A percentile compares a stretch with the other conserved stretches of the same genome.
These are phyloP conservation scores for Psophocarpus tetragonolobus DNA, from an alignment of 306 rosid species.

Conservation along the genomic window DNA sequence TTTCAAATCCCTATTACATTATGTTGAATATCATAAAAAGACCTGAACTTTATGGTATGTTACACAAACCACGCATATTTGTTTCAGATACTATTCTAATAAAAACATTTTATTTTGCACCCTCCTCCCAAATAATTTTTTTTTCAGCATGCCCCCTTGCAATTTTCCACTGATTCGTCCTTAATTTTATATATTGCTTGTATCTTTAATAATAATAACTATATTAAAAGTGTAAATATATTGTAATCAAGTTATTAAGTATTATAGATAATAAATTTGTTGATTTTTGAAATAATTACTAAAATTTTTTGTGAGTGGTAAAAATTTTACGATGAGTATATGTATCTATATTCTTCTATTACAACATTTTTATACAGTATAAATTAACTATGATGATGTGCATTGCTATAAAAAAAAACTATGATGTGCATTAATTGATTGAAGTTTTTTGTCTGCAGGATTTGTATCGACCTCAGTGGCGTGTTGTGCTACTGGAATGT, in stretches of 20 bases:
- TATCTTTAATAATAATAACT: neutral
- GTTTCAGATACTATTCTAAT: neutral
- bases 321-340: neutral
- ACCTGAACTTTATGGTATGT: conserved; percentile 68
- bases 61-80: neutral
- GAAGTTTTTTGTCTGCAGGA: conserved; percentile 45
- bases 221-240: too few relatives aligned
- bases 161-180: neutral
- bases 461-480: conserved; percentile 63
- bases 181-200: neutral
- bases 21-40: conserved; percentile 49
- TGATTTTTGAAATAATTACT: neutral
- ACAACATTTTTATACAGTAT: too few relatives aligned
- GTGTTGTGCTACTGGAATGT: conserved; percentile 88
- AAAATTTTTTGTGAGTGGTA: too few relatives aligned
- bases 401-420: neutral
- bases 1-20: conserved; percentile 69
- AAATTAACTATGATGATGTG: too few relatives aligned
- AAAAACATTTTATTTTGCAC: neutral
- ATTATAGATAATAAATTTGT: neutral
- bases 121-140: neutral
- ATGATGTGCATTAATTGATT: neutral
- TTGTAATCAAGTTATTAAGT: neutral
- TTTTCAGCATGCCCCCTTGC: neutral
- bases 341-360: neutral